These are phyloP conservation scores for Dacryopinax primogenitus DNA, from an alignment of 768 basidiomycete species.

Conservation along the genomic window DNA sequence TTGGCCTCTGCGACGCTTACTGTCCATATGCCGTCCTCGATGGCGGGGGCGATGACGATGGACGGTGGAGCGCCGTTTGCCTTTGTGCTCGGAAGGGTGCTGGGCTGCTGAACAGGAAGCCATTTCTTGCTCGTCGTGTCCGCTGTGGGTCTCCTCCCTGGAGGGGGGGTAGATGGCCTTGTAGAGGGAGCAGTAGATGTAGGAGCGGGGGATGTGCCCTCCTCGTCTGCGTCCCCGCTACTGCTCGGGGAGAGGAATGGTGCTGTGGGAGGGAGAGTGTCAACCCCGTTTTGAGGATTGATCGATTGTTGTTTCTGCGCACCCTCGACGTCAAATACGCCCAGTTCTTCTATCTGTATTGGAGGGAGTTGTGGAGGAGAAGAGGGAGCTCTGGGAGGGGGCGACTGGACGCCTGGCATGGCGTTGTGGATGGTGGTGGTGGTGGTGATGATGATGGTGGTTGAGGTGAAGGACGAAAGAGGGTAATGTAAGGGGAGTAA, in stretches of 20 bases:
- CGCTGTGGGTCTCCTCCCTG: neutral
- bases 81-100: neutral
- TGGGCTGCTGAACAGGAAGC: conserved; percentile 10
- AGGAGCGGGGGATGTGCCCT: neutral
- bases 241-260: neutral
- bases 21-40: conserved; percentile 67
- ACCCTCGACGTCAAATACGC: neutral
- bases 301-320: neutral
- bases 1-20: conserved; percentile 76
- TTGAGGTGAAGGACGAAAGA: neutral
- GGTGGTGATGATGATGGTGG: conserved; percentile 8
- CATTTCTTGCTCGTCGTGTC: neutral
- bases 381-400: neutral
- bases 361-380: neutral
- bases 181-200: neutral
- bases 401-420: neutral
- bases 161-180: conserved; percentile 11
- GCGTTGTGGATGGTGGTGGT: conserved; percentile 1
- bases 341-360: neutral
- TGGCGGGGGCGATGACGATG: neutral
- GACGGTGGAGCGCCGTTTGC: neutral
- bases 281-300: neutral
- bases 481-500: no score
- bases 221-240: neutral
- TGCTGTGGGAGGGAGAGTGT: neutral